Evolutionary conservation across 139 green algal species (phyloP), one percentile per base, ranked within the genome.

Genomic region (Micromonas pusilla): DNA sequence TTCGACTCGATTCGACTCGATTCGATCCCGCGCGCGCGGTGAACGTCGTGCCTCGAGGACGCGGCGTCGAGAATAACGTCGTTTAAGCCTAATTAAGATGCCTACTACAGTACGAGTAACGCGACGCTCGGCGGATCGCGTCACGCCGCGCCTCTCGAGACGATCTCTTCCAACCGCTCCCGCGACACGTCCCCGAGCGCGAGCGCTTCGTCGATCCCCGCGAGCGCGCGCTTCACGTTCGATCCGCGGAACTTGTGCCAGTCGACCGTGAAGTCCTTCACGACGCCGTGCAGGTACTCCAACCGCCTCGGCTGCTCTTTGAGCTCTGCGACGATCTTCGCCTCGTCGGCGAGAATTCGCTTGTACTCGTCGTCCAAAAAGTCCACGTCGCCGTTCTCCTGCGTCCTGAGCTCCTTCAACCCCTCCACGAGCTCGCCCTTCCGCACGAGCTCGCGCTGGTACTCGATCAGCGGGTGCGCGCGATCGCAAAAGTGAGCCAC

Each of bases 401-500:
- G 85, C 80, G 87, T 82, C 67, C 86, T 86, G 9, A 92, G 73
- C 77, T 91, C 88, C 83, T 88, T 70, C 60, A 93, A 81, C 1
- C 84, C 89, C 72, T 88, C 86, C 53, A 90, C 78, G 79, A 92
- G 67, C 23, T 80, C 28, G 9, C 77, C 76, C 0, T 84, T 76
- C 68, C 82, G 78, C 30, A 83, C 81, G 5, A 85, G 66, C 3
- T 28, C 73, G 21, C 82, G 80, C 80, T 89, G 84, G 57, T 73
- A 71, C 78, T 86, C 78, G 52, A 90, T 65, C 39, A 80, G 45
- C 16, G 86, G 86, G 78, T 82, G 86, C 65, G 89, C 30, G 30
- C 80, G 66, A 0, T 21, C 64, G 37, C 33, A 68, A 31, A 81
- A 57, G 65, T 81, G 77, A 6, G 34, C n/a, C 20, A 79, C 6